Evolutionary conservation across 495 filamentous ascomycete species (phyloP).

Genomic region (Podospora fimiseda): DNA sequence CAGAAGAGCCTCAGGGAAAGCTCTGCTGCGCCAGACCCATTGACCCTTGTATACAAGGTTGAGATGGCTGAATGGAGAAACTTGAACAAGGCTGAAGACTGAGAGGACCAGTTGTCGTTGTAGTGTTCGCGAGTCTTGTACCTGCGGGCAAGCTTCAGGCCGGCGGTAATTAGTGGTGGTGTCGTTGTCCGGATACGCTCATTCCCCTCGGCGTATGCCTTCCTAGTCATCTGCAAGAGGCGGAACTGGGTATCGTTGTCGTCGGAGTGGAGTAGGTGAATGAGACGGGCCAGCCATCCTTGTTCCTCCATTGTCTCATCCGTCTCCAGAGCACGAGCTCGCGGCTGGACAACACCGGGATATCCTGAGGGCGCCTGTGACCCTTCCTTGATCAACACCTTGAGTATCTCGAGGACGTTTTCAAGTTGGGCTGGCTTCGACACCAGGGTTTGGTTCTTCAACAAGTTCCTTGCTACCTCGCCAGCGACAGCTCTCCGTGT

Average conservation of each 20-base stretch:
- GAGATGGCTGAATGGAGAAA: conserved; percentile 86
- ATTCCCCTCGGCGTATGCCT: conserved; percentile 85
- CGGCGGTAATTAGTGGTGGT: conserved; percentile 84
- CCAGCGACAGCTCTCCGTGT: conserved; percentile 86
- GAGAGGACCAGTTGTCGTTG: conserved; percentile 89
- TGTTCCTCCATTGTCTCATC: conserved; percentile 98
- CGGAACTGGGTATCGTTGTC: conserved; percentile 93
- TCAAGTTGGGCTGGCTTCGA: conserved; percentile 72
- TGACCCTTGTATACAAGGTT: conserved; percentile 81
- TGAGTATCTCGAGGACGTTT: conserved; percentile 78
- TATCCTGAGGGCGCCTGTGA: conserved; percentile 78
- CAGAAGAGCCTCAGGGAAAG: conserved; percentile 83
- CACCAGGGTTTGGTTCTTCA: conserved; percentile 74
- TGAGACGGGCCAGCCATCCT: conserved; percentile 86
- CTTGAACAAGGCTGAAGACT: conserved; percentile 84
- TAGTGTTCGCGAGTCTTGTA: conserved; percentile 90
- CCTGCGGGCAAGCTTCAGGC: conserved; percentile 80
- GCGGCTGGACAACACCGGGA: conserved; percentile 66
- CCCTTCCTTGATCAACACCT: conserved; percentile 89
- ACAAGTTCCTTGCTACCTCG: conserved; percentile 70
- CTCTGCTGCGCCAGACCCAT: conserved; percentile 68
- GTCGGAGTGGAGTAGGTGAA: conserved; percentile 75
- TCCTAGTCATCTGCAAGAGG: conserved; percentile 82
- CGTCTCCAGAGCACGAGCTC: conserved; percentile 60
- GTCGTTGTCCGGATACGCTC: conserved; percentile 94